These are phyloP conservation scores for Talaromyces amestolkiae DNA, from an alignment of 2,329 filamentous ascomycete species.

Conservation along the genomic window DNA sequence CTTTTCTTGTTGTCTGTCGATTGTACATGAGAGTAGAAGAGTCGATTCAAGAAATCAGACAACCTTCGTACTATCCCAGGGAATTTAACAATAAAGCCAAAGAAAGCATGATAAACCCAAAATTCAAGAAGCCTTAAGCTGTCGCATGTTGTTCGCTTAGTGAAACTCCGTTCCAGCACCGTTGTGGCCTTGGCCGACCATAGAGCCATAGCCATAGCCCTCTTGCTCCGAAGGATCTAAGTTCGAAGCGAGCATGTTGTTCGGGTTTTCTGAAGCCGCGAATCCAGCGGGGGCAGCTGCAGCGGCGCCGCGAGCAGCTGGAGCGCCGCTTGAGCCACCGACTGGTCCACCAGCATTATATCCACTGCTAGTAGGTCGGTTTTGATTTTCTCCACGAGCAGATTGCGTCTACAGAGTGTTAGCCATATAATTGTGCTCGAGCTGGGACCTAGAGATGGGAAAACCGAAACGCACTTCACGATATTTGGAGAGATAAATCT, in stretches of 20 bases:
- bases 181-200: conserved; percentile 48
- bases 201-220: conserved; percentile 47
- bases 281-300: conserved; percentile 29
- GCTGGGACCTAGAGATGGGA: not conserved
- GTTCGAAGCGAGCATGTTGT: conserved; percentile 45
- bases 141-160: conserved; percentile 24
- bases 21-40: conserved; percentile 18
- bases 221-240: conserved; percentile 48
- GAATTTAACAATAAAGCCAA: conserved; percentile 3
- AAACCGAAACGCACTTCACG: conserved; percentile 76
- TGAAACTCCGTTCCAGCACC: conserved; percentile 48
- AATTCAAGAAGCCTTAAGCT: conserved; percentile 8
- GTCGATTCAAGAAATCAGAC: conserved; percentile 5
- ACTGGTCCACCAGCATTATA: conserved; percentile 42
- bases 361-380: conserved; percentile 53
- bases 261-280: conserved; percentile 41
- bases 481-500: conserved; percentile 97
- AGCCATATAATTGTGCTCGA: conserved; percentile 32
- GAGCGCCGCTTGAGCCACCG: conserved; percentile 33
- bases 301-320: conserved; percentile 29
- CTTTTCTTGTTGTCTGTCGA: conserved; percentile 16
- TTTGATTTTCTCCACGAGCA: conserved; percentile 65
- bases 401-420: conserved; percentile 71
- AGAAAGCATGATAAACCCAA: not conserved
- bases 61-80: conserved; percentile 1